These are phyloP conservation scores for Aleurites moluccanus DNA, from an alignment of 441 rosid genomes.

Conservation along the genomic window DNA sequence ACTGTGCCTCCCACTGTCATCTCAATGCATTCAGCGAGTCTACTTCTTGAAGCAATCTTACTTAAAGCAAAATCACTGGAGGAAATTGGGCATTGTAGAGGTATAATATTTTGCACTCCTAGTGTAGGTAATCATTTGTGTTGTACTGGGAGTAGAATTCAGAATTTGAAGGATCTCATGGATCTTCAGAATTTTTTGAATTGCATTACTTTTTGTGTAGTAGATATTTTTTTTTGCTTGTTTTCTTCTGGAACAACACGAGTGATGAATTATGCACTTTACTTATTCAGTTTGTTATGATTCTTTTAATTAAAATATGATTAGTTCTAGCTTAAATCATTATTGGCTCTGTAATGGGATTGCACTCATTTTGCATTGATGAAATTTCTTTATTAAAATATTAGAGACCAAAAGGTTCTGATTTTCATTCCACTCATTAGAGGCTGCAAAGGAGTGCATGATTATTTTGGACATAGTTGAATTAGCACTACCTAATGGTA, in stretches of 20 bases:
- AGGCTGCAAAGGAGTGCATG: constrained; percentile 89
- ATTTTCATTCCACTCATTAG: constrained; percentile 43
- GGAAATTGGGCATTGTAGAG: constrained; percentile 59
- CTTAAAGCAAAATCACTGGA: constrained; percentile 83
- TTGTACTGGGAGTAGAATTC: not conserved
- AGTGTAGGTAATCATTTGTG: not conserved
- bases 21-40: constrained; percentile 89
- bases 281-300: not conserved
- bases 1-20: constrained; percentile 45
- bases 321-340: constrained; percentile 6
- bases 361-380: not conserved
- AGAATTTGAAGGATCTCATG: not conserved
- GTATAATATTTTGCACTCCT: constrained; percentile 33
- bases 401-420: constrained; percentile 22
- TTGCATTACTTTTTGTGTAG: not conserved
- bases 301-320: not conserved
- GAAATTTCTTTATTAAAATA: not conserved
- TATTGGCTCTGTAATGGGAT: not conserved
- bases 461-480: constrained; percentile 69
- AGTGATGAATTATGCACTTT: not conserved
- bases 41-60: constrained; percentile 81
- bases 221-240: not conserved
- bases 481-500: constrained; percentile 70
- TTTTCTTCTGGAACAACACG: not conserved
- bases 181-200: not conserved